phyloP scores from a whole-genome alignment of 2,329 filamentous ascomycete species.

The Sporothrix pallida region DNA sequence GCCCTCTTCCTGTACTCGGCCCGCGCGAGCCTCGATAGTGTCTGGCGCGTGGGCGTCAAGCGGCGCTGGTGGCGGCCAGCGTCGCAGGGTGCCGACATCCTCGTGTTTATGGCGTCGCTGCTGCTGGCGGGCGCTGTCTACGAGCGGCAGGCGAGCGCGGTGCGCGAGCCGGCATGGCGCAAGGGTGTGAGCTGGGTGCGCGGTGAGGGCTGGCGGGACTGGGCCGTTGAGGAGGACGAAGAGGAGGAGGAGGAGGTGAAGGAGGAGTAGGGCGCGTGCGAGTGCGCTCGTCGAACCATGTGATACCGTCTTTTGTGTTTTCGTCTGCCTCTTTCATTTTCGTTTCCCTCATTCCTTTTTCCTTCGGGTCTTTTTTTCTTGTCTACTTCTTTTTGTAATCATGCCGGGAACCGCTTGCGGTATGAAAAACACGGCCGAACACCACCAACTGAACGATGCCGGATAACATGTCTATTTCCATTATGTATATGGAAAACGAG shows the following conservation, averaged over 20 bases:
- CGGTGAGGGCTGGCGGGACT: slow-evolving; percentile 77
- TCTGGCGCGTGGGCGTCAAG: slow-evolving; percentile 96
- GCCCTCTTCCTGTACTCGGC: slow-evolving; percentile 79
- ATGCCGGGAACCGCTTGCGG: neutral
- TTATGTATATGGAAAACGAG: neutral
- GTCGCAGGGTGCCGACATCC: slow-evolving; percentile 80
- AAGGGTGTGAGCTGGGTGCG: slow-evolving; percentile 76
- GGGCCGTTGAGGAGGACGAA: slow-evolving; percentile 60
- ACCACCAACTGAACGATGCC: neutral
- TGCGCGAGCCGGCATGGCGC: slow-evolving; percentile 69
- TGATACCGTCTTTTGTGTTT: slow-evolving; percentile 5
- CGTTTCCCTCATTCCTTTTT: neutral
- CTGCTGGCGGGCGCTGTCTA: slow-evolving; percentile 79
- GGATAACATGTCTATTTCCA: neutral
- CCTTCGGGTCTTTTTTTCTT: neutral
- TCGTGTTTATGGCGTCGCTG: slow-evolving; percentile 79
- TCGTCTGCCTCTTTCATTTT: neutral
- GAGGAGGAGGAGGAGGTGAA: slow-evolving; percentile 49
- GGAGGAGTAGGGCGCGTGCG: neutral
- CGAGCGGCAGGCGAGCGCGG: slow-evolving; percentile 70
- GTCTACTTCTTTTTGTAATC: slow-evolving; percentile 14
- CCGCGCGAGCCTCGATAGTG: slow-evolving; percentile 76
- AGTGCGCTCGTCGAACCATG: neutral
- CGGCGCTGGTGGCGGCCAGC: slow-evolving; percentile 89
- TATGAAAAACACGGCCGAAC: slow-evolving; percentile 10